These are phyloP conservation scores for Apiospora aurea DNA, from an alignment of 2,329 filamentous ascomycete genomes.

Conservation along the genomic window DNA sequence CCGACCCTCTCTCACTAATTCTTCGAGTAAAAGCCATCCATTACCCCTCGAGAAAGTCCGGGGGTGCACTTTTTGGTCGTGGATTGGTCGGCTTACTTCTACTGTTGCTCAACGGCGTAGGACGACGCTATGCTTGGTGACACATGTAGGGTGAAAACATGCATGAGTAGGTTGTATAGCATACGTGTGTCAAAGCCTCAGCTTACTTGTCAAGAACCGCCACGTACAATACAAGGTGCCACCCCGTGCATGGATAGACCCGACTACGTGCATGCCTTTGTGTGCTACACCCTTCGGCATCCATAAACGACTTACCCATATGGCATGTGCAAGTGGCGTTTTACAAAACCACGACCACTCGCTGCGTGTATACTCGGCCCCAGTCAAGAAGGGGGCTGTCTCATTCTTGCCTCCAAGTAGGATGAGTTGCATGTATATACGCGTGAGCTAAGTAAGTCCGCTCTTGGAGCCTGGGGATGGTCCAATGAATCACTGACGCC, in stretches of 20 bases:
- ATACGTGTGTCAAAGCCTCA: background rate
- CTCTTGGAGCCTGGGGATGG: background rate
- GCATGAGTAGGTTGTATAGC: background rate
- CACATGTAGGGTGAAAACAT: background rate
- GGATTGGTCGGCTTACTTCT: background rate
- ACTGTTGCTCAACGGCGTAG: background rate
- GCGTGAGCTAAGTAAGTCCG: background rate
- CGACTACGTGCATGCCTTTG: background rate
- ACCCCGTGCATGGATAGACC: background rate
- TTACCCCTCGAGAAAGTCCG: background rate
- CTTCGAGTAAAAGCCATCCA: background rate
- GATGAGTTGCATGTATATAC: background rate
- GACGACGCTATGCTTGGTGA: slow-evolving; percentile 5
- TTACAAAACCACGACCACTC: background rate
- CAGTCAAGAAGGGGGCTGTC: background rate
- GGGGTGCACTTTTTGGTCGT: background rate
- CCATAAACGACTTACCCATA: background rate
- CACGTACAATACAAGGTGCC: background rate
- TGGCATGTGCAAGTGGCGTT: background rate
- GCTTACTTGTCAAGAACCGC: background rate
- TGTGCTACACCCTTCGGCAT: background rate
- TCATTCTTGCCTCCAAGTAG: background rate
- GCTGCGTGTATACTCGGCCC: background rate
- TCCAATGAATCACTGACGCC: background rate
- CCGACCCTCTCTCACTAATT: background rate